Evolutionary conservation across 208 protist species (phyloP).

Genomic region (Crithidia sp.): DNA sequence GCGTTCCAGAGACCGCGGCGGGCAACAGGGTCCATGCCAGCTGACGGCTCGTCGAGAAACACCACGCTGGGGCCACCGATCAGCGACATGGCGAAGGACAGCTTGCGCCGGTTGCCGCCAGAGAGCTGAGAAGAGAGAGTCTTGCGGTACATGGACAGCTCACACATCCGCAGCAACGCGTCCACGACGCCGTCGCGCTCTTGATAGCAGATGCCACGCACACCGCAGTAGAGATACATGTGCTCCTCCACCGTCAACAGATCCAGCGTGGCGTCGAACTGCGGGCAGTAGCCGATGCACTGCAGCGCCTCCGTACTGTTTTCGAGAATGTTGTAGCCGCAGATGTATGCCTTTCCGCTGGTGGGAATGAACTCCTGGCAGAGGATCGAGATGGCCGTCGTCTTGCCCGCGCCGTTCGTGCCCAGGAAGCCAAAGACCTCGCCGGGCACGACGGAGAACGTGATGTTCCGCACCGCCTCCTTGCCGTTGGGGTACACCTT

Average conservation of each 20-base stretch:
- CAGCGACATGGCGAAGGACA: slow-evolving; percentile 59
- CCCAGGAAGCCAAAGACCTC: slow-evolving; percentile 92
- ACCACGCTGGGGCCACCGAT: slow-evolving; percentile 60
- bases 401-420: slow-evolving; percentile 91
- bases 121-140: slow-evolving; percentile 35
- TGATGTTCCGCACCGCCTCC: slow-evolving; percentile 73
- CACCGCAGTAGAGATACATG: slow-evolving; percentile 55
- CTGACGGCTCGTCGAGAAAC: slow-evolving; percentile 75
- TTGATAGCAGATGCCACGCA: slow-evolving; percentile 40
- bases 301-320: slow-evolving; percentile 50
- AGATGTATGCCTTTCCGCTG: slow-evolving; percentile 52
- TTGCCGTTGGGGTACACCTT: slow-evolving; percentile 55
- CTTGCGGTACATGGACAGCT: slow-evolving; percentile 31
- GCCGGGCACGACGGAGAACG: slow-evolving; percentile 71
- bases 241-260: slow-evolving; percentile 95
- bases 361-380: slow-evolving; percentile 78
- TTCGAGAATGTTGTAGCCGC: slow-evolving; percentile 56
- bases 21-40: slow-evolving; percentile 68
- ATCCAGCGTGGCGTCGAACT: slow-evolving; percentile 94
- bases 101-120: slow-evolving; percentile 82
- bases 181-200: slow-evolving; percentile 32
- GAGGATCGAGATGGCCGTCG: slow-evolving; percentile 85
- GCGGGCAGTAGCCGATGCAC: slow-evolving; percentile 95
- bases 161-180: slow-evolving; percentile 38
- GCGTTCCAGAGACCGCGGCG: slow-evolving; percentile 70